Evolutionary conservation across 768 basidiomycete species (phyloP).

Genomic region (Coprinellus micaceus): DNA sequence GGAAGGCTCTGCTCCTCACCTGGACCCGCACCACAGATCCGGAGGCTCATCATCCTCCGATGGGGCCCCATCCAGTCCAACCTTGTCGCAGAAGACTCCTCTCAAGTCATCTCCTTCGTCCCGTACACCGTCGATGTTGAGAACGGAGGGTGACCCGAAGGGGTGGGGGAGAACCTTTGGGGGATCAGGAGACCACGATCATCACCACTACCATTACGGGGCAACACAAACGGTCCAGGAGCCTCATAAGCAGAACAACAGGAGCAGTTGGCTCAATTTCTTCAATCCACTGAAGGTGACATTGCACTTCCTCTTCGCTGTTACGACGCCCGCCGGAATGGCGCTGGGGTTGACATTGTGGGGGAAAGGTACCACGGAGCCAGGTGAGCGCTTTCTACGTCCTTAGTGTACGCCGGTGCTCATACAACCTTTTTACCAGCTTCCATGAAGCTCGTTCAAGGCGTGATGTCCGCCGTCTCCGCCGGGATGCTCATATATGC

Average conservation of each 20-base stretch:
- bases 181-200: background rate
- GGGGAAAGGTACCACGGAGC: constrained; percentile 24
- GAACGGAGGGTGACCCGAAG: background rate
- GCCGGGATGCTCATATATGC: constrained; percentile 85
- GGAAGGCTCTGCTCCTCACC: background rate
- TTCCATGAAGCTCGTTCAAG: constrained; percentile 56
- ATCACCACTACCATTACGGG: background rate
- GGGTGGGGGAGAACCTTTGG: too few relatives aligned
- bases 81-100: background rate
- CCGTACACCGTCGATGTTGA: background rate
- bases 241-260: background rate
- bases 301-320: constrained; percentile 61
- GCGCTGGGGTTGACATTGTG: constrained; percentile 52
- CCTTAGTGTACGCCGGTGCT: constrained; percentile 3
- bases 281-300: constrained; percentile 38
- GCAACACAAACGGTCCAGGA: background rate
- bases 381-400: constrained; percentile 20
- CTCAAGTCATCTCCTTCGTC: background rate
- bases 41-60: background rate
- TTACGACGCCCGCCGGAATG: constrained; percentile 74
- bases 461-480: constrained; percentile 76
- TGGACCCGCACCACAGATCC: background rate
- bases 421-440: constrained; percentile 23
- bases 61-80: constrained; percentile 12
- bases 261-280: background rate